Evolutionary conservation across 306 rosid genomes (phyloP).

Genomic region (Hippophae gyantsensis): DNA sequence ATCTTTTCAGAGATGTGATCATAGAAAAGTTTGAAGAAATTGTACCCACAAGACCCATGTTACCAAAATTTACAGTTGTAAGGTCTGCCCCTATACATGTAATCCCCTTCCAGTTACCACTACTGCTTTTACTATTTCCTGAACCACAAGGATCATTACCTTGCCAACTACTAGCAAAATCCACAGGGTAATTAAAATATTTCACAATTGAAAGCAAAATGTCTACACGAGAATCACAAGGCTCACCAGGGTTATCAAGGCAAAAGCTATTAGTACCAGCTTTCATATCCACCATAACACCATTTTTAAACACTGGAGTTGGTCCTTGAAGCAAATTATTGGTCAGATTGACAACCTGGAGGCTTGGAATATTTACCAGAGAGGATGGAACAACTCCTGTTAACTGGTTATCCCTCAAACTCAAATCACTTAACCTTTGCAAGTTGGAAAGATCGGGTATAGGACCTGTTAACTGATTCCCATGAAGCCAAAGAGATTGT

Average conservation of each 20-base stretch:
- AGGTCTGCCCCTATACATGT: constrained; percentile 30
- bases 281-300: constrained; percentile 33
- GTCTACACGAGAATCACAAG: constrained; percentile 49
- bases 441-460: constrained; percentile 51
- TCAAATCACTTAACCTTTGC: constrained; percentile 18
- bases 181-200: constrained; percentile 46
- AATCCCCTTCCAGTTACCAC: constrained; percentile 39
- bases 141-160: constrained; percentile 61
- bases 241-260: constrained; percentile 15
- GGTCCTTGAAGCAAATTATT: constrained; percentile 75
- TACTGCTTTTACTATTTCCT: neutral
- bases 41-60: constrained; percentile 49
- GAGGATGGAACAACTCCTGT: constrained; percentile 76
- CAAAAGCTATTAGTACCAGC: constrained; percentile 40
- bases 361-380: constrained; percentile 24
- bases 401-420: constrained; percentile 55
- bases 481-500: constrained; percentile 42
- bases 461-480: constrained; percentile 64
- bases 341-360: constrained; percentile 41
- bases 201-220: constrained; percentile 32
- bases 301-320: constrained; percentile 32
- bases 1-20: constrained; percentile 31
- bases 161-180: constrained; percentile 50
- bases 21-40: constrained; percentile 47
- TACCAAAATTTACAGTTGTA: constrained; percentile 39